Evolutionary conservation across 345 rosid species (phyloP).

Genomic region (Limnanthes douglasii): DNA sequence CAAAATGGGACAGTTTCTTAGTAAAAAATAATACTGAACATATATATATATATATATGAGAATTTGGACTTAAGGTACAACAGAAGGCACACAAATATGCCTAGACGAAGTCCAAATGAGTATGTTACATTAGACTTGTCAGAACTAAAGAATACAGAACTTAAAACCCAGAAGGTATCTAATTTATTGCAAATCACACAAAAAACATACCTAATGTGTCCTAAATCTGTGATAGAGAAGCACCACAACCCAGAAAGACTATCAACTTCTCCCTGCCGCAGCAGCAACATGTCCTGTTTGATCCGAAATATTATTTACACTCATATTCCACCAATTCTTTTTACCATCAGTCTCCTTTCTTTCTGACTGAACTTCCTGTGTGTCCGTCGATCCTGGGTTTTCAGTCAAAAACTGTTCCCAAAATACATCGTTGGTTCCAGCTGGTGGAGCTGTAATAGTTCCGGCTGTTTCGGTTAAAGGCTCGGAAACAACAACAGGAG

Average conservation of each 20-base stretch:
- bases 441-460: conserved; percentile 21
- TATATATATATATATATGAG: too few species aligned
- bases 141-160: too few species aligned
- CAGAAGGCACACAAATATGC: too few species aligned
- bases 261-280: conserved; percentile 59
- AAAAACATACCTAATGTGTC: conserved; percentile 10
- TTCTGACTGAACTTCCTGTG: conserved; percentile 64
- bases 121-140: too few species aligned
- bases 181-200: conserved; percentile 7
- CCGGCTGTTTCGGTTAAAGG: conserved; percentile 23
- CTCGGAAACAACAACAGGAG: too few species aligned
- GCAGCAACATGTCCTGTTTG: conserved; percentile 83
- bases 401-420: conserved; percentile 98
- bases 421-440: conserved; percentile 80
- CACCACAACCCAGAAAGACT: conserved; percentile 11
- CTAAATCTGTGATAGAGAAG: conserved; percentile 7
- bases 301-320: conserved; percentile 62
- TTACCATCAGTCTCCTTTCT: conserved; percentile 43
- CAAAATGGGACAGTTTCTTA: too few species aligned
- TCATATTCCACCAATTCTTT: conserved; percentile 55
- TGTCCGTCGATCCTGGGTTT: conserved; percentile 67
- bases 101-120: too few species aligned
- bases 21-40: too few species aligned
- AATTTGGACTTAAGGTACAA: too few species aligned
- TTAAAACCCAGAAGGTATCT: too few species aligned